These are phyloP conservation scores for Cadophora gregata DNA, from an alignment of 2,329 filamentous ascomycete genomes.

Conservation along the genomic window DNA sequence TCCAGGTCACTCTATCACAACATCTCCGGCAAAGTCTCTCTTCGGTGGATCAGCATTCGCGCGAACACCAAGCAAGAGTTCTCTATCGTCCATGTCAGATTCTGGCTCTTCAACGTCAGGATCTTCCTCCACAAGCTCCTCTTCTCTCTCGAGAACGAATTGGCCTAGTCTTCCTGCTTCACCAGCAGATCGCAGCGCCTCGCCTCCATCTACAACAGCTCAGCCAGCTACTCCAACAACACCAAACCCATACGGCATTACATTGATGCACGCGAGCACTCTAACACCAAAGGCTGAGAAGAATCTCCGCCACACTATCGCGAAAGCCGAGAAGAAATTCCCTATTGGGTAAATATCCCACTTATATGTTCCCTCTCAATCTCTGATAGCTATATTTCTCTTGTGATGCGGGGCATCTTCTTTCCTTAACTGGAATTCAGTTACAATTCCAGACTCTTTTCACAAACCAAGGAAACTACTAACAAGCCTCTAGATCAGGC, in stretches of 20 bases:
- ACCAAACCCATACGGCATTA: constrained; percentile 54
- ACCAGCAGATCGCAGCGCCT: constrained; percentile 29
- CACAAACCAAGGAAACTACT: constrained; percentile 12
- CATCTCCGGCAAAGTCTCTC: constrained; percentile 31
- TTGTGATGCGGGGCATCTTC: no score
- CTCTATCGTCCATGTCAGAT: constrained; percentile 19
- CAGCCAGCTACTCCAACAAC: constrained; percentile 47
- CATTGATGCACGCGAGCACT: constrained; percentile 54
- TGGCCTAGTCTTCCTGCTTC: constrained; percentile 38
- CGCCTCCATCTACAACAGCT: constrained; percentile 39
- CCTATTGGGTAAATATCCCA: constrained; percentile 46
- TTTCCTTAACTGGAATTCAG: not conserved
- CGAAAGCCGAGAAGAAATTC: constrained; percentile 59
- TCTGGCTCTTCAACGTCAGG: constrained; percentile 26
- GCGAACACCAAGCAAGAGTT: constrained; percentile 24
- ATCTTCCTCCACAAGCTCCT: constrained; percentile 6
- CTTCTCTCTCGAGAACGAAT: constrained; percentile 35
- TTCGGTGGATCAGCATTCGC: constrained; percentile 30
- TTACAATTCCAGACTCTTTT: not conserved
- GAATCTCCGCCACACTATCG: constrained; percentile 54
- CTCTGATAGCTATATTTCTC: no score
- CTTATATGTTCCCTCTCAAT: constrained; percentile 29
- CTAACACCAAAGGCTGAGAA: constrained; percentile 55
- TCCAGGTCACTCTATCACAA: constrained; percentile 20
- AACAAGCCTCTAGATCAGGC: constrained; percentile 31